A percentile compares a stretch with the other conserved stretches of the same genome.
These are phyloP conservation scores for Vitis riparia DNA, from an alignment of 164 flowering plant genomes.

Conservation along the genomic window DNA sequence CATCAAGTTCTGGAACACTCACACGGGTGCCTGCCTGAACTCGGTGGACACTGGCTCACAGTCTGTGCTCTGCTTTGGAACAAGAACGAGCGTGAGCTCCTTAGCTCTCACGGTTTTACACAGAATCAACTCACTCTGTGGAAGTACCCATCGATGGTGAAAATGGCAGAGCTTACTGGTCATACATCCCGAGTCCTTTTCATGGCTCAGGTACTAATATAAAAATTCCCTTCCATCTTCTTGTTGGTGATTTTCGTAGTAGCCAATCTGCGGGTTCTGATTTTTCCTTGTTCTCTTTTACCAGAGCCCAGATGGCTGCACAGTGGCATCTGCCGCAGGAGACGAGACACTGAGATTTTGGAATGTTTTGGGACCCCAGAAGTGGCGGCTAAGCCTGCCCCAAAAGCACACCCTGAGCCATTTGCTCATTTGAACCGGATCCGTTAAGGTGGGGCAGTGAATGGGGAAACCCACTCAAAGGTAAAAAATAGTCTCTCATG, in stretches of 20 bases:
- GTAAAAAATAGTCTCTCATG: too few species aligned
- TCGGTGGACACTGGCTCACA: constrained; percentile 26
- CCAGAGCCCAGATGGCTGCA: constrained; percentile 14
- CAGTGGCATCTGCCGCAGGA: constrained; percentile 16
- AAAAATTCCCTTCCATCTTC: too few species aligned
- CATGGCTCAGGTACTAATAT: constrained; percentile 17
- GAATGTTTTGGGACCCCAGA: constrained; percentile 17
- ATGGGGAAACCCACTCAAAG: too few species aligned
- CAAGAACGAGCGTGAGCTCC: constrained; percentile 18
- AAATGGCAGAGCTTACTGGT: constrained; percentile 29
- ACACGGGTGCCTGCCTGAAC: constrained; percentile 21
- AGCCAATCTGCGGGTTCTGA: not conserved
- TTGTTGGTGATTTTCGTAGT: not conserved
- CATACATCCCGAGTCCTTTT: constrained; percentile 24
- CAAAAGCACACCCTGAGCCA: constrained; percentile 7
- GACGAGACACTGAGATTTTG: constrained; percentile 19
- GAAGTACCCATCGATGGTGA: constrained; percentile 27
- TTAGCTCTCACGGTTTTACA: constrained; percentile 23
- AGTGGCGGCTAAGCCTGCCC: constrained; percentile 10
- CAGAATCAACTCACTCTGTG: constrained; percentile 24
- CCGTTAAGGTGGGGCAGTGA: constrained; percentile 1
- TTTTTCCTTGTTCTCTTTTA: not conserved
- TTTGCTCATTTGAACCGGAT: constrained; percentile 14
- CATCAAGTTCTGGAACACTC: constrained; percentile 27
- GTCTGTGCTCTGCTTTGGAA: constrained; percentile 23